These are phyloP conservation scores for Wickerhamiella brachini DNA, from an alignment of 805 yeast genomes.

Conservation along the genomic window DNA sequence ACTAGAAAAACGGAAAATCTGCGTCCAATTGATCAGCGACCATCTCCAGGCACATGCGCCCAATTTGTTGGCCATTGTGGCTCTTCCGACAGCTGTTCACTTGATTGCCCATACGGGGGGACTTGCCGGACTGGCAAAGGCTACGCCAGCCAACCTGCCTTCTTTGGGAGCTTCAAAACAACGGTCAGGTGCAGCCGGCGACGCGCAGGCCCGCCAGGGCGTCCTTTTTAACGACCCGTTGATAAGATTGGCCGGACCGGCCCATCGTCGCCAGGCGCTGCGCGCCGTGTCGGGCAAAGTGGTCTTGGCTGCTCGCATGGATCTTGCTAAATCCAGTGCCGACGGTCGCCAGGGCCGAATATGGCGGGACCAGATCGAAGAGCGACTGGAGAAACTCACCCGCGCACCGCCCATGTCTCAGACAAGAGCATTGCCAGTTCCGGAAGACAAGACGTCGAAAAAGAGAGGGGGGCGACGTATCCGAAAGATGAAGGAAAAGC, in stretches of 20 bases:
- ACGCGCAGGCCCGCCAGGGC: constrained; percentile 5
- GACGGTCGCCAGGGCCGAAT: constrained; percentile 44
- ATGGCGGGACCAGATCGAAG: constrained; percentile 46
- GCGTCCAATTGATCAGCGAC: constrained; percentile 29
- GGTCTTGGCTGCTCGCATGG: constrained; percentile 72
- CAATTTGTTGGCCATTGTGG: constrained; percentile 58
- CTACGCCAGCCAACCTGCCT: constrained; percentile 77
- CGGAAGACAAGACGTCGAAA: constrained; percentile 62
- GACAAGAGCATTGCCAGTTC: constrained; percentile 56
- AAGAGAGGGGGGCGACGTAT: constrained; percentile 76
- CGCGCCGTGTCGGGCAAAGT: constrained; percentile 70
- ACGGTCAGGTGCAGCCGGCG: constrained; percentile 25
- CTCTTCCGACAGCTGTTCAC: constrained; percentile 60
- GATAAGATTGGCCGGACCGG: constrained; percentile 6
- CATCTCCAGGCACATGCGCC: constrained; percentile 54
- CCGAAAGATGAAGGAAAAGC: constrained; percentile 68
- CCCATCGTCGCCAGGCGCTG: constrained; percentile 47
- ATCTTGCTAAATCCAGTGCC: constrained; percentile 32
- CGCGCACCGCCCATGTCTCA: constrained; percentile 63
- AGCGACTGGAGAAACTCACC: constrained; percentile 49
- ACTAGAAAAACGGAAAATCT: neutral
- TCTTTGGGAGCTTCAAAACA: constrained; percentile 39
- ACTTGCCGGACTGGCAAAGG: constrained; percentile 42
- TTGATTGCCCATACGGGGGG: constrained; percentile 60
- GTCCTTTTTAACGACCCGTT: constrained; percentile 6